Conservation (phyloP, 352 stramenopile genomes). For the Saprolegnia diclina region DNA sequence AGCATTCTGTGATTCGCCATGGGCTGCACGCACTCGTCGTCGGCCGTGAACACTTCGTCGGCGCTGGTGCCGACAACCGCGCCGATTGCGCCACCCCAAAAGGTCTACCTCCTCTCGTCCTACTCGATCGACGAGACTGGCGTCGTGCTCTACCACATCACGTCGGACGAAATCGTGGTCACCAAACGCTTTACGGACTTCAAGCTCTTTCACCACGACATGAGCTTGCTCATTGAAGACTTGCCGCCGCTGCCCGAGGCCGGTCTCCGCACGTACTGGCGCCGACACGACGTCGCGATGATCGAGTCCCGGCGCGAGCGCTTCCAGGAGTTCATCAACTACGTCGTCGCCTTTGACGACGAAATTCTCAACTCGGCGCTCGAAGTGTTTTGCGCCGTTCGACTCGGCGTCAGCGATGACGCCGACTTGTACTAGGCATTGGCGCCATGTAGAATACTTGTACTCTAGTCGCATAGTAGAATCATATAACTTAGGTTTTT, state of each 20-base stretch:
- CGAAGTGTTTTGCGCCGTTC: background rate
- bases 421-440: background rate
- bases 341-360: conserved; percentile 10
- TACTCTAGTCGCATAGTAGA: too few species aligned
- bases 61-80: background rate
- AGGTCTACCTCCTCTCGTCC: background rate
- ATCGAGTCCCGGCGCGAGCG: conserved; percentile 58
- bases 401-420: background rate
- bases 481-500: too few species aligned
- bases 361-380: conserved; percentile 5
- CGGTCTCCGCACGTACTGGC: conserved; percentile 43
- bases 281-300: conserved; percentile 47
- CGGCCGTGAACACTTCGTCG: background rate
- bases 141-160: conserved; percentile 22
- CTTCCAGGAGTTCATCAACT: conserved; percentile 61
- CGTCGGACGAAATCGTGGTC: conserved; percentile 26
- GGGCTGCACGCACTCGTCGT: conserved; percentile 8
- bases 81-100: background rate
- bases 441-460: too few species aligned
- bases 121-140: conserved; percentile 6
- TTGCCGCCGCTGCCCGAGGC: conserved; percentile 51
- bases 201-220: conserved; percentile 52
- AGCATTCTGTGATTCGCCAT: background rate
- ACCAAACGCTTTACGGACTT: conserved; percentile 83
- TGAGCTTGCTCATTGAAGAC: conserved; percentile 30